Base-by-base conservation (phyloP, 139 green algal species). In the Coelastrella sp. region DNA sequence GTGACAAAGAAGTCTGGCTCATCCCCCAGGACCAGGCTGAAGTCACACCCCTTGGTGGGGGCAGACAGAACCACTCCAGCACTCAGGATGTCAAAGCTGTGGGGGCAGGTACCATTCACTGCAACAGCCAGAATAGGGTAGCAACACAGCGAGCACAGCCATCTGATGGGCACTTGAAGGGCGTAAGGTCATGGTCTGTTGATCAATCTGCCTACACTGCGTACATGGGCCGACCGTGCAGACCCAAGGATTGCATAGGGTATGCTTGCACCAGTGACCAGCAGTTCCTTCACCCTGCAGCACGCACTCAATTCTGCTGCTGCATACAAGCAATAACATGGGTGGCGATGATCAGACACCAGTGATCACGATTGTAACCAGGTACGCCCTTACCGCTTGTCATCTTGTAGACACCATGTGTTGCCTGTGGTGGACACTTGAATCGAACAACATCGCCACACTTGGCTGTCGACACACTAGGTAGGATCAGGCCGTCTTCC, bases 1-100 rank as follows among this genome's bases (percentile, higher is more conserved):
- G 85, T 89, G 17, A 89, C 85, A 64, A 89, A 82, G 59, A 82
- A 89, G 54, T 89, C 85, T 14, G 85, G 85, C 56, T 89, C 85
- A n/a, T 83, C 85, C 3, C 73, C 58, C 3, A 89, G 73, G 4
- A 20, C 56, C 16, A 89, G 7, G 47, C 5, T 60, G 54, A 89
- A 89, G 57, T 89, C 85, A n/a, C 85, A 89, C 5, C 11, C 23
- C 20, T 80, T 80, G 23, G 32, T 54, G 7, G 83, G 83, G 14
- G 83, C 56, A 59, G 68, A 80, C 83, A 88, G 66, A 32, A 80
- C 83, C 23, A 68, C 56, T 14, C 83, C 83, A 16, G 56, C 85
- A 59, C 56, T 74, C 13, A 47, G 73, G 71, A 60, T 17, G 56
- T 71, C 71, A 89, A 89, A 89, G 85, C 54, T 81, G 47, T 23